Evolutionary conservation across 129 eudicot genomes (phyloP).

Genomic region (Calendula officinalis): DNA sequence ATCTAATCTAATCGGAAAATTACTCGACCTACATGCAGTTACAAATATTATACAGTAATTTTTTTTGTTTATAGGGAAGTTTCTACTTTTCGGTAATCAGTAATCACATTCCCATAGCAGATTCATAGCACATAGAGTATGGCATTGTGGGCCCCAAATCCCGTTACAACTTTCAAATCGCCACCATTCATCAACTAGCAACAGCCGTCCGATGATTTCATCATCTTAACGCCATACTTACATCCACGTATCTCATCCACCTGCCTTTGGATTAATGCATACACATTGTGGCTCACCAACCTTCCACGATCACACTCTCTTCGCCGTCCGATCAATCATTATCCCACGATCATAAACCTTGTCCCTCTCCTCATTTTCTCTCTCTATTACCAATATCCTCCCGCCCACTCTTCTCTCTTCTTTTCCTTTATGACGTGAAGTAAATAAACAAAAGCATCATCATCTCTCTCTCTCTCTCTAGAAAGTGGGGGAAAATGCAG

Average conservation of each 20-base stretch:
- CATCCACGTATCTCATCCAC: constrained; percentile 47
- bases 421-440: constrained; percentile 15
- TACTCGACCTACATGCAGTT: too few species aligned
- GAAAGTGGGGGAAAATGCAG: constrained; percentile 50
- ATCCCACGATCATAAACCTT: constrained; percentile 40
- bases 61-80: too few species aligned
- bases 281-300: constrained; percentile 49
- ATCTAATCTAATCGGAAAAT: too few species aligned
- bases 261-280: constrained; percentile 56
- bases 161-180: background rate
- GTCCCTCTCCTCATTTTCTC: constrained; percentile 14
- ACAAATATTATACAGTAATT: too few species aligned
- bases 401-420: constrained; percentile 49
- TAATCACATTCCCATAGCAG: constrained; percentile 3
- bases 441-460: constrained; percentile 1
- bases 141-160: constrained; percentile 3
- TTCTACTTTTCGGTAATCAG: too few species aligned
- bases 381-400: constrained; percentile 35
- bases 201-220: constrained; percentile 35
- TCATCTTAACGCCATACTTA: background rate
- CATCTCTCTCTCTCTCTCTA: constrained; percentile 22
- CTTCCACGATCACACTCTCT: constrained; percentile 46
- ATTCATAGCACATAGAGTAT: background rate
- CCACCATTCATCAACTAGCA: constrained; percentile 11
- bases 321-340: constrained; percentile 30